Evolutionary conservation across 164 flowering plant species (phyloP).

Genomic region (Stephania yunnanensis): DNA sequence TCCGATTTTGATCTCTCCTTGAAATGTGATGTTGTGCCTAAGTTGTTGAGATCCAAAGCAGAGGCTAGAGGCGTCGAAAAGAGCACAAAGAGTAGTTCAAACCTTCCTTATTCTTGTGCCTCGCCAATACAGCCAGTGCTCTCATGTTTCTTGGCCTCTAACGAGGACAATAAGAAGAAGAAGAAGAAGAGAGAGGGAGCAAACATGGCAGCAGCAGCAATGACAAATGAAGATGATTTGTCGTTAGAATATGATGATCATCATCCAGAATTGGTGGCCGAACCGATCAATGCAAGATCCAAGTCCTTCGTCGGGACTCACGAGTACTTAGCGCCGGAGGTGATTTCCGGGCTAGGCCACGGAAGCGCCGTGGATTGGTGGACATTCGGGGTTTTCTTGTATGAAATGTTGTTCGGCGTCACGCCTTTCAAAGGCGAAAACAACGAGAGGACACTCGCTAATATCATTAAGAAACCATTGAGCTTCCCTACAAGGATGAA

Average conservation of each 20-base stretch:
- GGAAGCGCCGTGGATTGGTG: conserved; percentile 94
- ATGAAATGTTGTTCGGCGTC: conserved; percentile 67
- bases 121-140: conserved; percentile 67
- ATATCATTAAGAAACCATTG: conserved; percentile 65
- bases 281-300: conserved; percentile 63
- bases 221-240: neutral
- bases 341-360: conserved; percentile 77
- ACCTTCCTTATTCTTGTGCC: conserved; percentile 41
- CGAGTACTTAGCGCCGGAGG: conserved; percentile 90
- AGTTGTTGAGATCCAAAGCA: conserved; percentile 30
- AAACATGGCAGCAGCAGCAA: neutral
- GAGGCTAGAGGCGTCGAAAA: conserved; percentile 7
- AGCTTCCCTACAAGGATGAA: conserved; percentile 47
- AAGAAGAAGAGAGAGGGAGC: neutral
- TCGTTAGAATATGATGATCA: conserved; percentile 22
- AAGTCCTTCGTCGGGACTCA: conserved; percentile 92
- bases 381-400: conserved; percentile 81
- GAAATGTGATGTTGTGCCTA: conserved; percentile 78
- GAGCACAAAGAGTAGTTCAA: conserved; percentile 13
- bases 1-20: conserved; percentile 85
- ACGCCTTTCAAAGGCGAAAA: conserved; percentile 86
- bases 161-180: conserved; percentile 10
- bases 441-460: conserved; percentile 72
- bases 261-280: conserved; percentile 58
- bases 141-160: conserved; percentile 51